These are phyloP conservation scores for Alternaria brassicae DNA, from an alignment of 2,329 filamentous ascomycete genomes.

Conservation along the genomic window DNA sequence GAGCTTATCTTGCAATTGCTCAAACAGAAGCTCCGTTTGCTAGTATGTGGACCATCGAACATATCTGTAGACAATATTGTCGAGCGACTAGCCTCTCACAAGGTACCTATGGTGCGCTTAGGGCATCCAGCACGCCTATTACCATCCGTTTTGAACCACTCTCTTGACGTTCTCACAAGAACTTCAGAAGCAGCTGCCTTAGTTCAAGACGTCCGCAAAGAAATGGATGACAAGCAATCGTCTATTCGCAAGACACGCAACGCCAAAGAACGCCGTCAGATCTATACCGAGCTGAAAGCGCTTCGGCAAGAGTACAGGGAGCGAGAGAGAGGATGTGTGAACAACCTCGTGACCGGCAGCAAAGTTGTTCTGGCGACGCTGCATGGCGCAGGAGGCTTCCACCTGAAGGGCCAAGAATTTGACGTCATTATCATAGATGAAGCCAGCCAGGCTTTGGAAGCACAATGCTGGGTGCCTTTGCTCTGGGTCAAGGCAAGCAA, in stretches of 20 bases:
- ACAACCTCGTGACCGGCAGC: slow-evolving; percentile 74
- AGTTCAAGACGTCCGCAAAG: slow-evolving; percentile 85
- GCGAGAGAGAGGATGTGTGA: slow-evolving; percentile 81
- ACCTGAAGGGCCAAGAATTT: slow-evolving; percentile 80
- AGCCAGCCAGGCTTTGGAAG: slow-evolving; percentile 92
- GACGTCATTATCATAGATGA: slow-evolving; percentile 97
- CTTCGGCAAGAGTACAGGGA: slow-evolving; percentile 87
- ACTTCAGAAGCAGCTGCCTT: slow-evolving; percentile 90
- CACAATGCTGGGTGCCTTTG: slow-evolving; percentile 95
- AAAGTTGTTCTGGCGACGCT: slow-evolving; percentile 91
- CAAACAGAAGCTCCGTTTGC: slow-evolving; percentile 72
- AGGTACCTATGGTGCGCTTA: slow-evolving; percentile 84
- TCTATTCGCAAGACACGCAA: slow-evolving; percentile 86
- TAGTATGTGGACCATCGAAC: slow-evolving; percentile 97
- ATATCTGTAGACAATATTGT: slow-evolving; percentile 99
- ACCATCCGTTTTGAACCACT: slow-evolving; percentile 86
- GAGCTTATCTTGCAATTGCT: slow-evolving; percentile 93
- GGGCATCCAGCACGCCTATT: slow-evolving; percentile 92
- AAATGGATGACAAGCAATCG: slow-evolving; percentile 92
- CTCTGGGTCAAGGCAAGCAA: slow-evolving; percentile 74
- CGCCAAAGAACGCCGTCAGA: slow-evolving; percentile 77
- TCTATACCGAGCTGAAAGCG: slow-evolving; percentile 85
- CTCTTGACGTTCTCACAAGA: slow-evolving; percentile 86
- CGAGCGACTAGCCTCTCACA: slow-evolving; percentile 84
- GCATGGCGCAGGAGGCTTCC: slow-evolving; percentile 87